Evolutionary conservation across 169 alveolate species (phyloP).

Genomic region (Cyclospora cayetanensis): DNA sequence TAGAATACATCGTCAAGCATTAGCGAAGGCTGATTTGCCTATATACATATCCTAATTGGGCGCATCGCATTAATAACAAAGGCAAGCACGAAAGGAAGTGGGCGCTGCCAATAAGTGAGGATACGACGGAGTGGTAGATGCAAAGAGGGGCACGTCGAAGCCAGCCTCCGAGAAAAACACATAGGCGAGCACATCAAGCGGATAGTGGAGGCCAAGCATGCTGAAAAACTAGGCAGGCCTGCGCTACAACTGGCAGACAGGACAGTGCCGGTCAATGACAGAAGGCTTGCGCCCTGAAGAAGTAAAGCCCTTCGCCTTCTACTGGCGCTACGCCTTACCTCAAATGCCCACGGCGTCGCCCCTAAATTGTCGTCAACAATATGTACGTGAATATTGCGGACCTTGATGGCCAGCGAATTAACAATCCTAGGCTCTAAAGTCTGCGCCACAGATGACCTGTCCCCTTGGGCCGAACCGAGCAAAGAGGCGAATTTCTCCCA

Average conservation of each 20-base stretch:
- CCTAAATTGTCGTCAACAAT: conserved; percentile 83
- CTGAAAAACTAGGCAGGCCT: neutral
- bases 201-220: neutral
- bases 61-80: too few relatives aligned
- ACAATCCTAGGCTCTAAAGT: conserved; percentile 81
- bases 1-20: too few relatives aligned
- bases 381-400: conserved; percentile 79
- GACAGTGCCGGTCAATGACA: too few relatives aligned
- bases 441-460: conserved; percentile 74
- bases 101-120: too few relatives aligned
- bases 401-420: conserved; percentile 80
- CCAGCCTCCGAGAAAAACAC: neutral
- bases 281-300: too few relatives aligned
- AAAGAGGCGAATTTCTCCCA: conserved; percentile 71
- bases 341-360: conserved; percentile 81
- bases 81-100: too few relatives aligned
- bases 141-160: neutral
- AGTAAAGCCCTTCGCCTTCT: too few relatives aligned
- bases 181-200: neutral
- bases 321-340: conserved; percentile 71
- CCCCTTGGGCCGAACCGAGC: conserved; percentile 50
- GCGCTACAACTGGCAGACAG: neutral
- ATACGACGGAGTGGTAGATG: too few relatives aligned
- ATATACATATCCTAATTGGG: too few relatives aligned
- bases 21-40: too few relatives aligned